Conservation (phyloP, 2,329 filamentous ascomycete species). For the Pseudogymnoascus sp. region DNA sequence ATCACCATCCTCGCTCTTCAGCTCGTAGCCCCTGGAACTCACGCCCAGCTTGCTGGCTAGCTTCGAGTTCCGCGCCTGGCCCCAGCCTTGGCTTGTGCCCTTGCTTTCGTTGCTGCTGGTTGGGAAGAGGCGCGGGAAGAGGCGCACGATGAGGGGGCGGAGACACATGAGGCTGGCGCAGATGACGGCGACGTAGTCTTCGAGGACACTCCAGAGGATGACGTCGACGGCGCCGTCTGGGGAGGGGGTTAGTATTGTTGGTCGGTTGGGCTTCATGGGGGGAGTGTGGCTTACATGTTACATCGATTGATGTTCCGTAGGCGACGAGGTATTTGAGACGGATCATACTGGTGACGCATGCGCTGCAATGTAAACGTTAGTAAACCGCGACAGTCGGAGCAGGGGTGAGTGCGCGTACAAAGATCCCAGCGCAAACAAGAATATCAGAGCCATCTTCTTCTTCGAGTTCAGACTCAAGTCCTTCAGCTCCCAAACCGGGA, state of each 20-base stretch:
- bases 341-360: conserved; percentile 48
- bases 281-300: conserved; percentile 17
- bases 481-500: conserved; percentile 58
- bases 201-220: conserved; percentile 30
- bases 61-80: background rate
- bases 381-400: background rate
- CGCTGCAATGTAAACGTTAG: conserved; percentile 27
- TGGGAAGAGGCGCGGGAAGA: background rate
- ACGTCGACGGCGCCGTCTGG: conserved; percentile 27
- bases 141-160: conserved; percentile 30
- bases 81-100: background rate
- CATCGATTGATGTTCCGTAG: conserved; percentile 18
- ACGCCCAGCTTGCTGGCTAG: background rate
- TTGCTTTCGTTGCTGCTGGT: background rate
- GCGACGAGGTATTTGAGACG: conserved; percentile 54
- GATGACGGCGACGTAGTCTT: conserved; percentile 33
- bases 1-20: background rate
- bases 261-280: background rate
- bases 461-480: conserved; percentile 55
- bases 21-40: background rate
- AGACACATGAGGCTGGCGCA: conserved; percentile 37
- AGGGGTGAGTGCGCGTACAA: conserved; percentile 43
- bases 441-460: conserved; percentile 57
- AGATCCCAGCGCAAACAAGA: conserved; percentile 60
- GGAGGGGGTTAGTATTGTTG: background rate